A percentile compares a stretch with the other conserved stretches of the same genome.
These are phyloP conservation scores for Diaporthe aspalathi DNA, from an alignment of 2,329 filamentous ascomycete species.

Conservation along the genomic window DNA sequence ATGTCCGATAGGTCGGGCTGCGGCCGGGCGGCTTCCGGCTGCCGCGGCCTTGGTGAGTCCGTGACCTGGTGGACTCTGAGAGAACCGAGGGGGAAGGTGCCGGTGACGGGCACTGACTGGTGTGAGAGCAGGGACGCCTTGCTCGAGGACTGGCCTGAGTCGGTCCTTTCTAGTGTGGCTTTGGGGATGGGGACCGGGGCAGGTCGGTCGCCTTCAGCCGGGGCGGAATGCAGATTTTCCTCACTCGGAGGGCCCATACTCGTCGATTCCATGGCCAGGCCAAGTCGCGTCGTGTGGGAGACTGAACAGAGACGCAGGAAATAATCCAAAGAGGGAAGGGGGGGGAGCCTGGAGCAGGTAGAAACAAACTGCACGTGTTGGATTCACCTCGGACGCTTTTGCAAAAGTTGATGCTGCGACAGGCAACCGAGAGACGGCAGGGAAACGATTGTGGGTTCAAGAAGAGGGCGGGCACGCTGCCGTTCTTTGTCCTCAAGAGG, in stretches of 20 bases:
- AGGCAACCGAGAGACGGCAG: neutral
- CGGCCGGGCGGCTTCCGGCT: conserved; percentile 13
- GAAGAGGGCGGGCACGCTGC: neutral
- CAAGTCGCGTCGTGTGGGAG: neutral
- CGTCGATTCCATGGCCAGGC: conserved; percentile 24
- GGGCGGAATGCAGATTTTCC: conserved; percentile 23
- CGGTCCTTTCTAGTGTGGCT: conserved; percentile 49
- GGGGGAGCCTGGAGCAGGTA: neutral
- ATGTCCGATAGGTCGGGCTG: conserved; percentile 28
- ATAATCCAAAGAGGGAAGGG: too few relatives aligned
- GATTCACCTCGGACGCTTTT: too few relatives aligned
- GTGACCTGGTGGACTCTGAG: conserved; percentile 53
- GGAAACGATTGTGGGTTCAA: conserved; percentile 9
- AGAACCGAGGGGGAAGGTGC: conserved; percentile 56
- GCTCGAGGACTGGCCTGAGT: conserved; percentile 48
- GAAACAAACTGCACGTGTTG: neutral
- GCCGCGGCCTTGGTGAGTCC: conserved; percentile 44
- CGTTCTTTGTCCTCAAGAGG: conserved; percentile 1
- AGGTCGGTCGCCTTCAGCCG: conserved; percentile 3
- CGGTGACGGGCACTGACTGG: conserved; percentile 53
- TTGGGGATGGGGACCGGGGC: conserved; percentile 1
- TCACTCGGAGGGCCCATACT: conserved; percentile 26
- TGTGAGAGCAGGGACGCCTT: conserved; percentile 46
- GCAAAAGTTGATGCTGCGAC: neutral
- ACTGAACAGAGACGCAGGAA: too few relatives aligned